A percentile compares a stretch with the other conserved stretches of the same genome.
phyloP scores from a whole-genome alignment of 2,329 filamentous ascomycete species.

The Penicillium sp. region DNA sequence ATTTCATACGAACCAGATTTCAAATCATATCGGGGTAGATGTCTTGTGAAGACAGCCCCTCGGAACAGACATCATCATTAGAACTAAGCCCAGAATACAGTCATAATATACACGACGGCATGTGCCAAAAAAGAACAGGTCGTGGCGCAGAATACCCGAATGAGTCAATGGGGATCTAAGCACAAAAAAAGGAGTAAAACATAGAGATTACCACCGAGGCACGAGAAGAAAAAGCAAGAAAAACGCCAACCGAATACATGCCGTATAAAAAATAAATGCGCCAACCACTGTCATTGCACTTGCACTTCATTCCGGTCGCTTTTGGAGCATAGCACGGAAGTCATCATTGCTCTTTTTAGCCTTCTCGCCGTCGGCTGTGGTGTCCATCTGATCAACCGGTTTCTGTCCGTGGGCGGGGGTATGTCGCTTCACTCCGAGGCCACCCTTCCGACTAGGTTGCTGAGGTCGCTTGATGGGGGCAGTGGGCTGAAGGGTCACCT shows the following conservation, averaged over 20 bases:
- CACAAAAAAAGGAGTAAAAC: neutral
- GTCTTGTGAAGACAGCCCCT: constrained; percentile 10
- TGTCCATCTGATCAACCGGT: constrained; percentile 25
- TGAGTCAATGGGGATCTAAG: constrained; percentile 10
- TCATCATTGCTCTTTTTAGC: constrained; percentile 59
- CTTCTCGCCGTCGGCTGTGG: constrained; percentile 32
- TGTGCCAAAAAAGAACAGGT: constrained; percentile 14
- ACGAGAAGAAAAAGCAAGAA: constrained; percentile 4
- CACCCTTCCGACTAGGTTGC: constrained; percentile 48
- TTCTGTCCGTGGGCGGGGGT: constrained; percentile 19
- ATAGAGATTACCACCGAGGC: constrained; percentile 10
- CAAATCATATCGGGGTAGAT: constrained; percentile 4
- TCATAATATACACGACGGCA: constrained; percentile 27
- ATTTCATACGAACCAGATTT: neutral
- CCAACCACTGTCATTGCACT: constrained; percentile 24
- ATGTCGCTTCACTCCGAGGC: constrained; percentile 52
- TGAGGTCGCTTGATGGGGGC: constrained; percentile 48
- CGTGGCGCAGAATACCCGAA: constrained; percentile 9
- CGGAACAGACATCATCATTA: constrained; percentile 28
- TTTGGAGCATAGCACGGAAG: constrained; percentile 57
- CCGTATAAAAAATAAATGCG: constrained; percentile 24
- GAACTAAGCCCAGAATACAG: constrained; percentile 22
- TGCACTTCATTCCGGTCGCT: constrained; percentile 28
- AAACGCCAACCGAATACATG: constrained; percentile 32
- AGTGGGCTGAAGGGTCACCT: constrained; percentile 28